phyloP scores from a whole-genome alignment of 768 basidiomycete genomes.

The Amanita fuliginea region DNA sequence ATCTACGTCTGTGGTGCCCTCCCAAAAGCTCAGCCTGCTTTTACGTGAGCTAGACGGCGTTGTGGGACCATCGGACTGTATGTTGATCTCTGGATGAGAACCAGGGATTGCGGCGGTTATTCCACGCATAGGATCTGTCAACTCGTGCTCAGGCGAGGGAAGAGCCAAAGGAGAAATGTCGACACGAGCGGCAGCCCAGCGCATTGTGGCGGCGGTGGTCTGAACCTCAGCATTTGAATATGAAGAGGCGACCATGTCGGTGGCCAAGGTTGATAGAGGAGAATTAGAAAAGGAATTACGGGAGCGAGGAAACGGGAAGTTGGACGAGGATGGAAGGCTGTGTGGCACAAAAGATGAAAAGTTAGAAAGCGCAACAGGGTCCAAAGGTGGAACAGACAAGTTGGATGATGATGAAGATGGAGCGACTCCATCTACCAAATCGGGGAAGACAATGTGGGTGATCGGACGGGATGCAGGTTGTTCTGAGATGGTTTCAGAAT shows the following conservation, averaged over 20 bases:
- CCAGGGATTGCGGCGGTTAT: conserved; percentile 58
- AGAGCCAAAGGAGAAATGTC: conserved; percentile 80
- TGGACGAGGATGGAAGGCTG: conserved; percentile 14
- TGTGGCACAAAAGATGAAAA: neutral
- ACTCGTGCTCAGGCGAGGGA: conserved; percentile 85
- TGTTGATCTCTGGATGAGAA: conserved; percentile 29
- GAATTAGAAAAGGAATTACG: conserved; percentile 23
- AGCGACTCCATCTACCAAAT: neutral
- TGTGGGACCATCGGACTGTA: conserved; percentile 19
- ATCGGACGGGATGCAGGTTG: neutral
- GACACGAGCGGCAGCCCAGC: conserved; percentile 75
- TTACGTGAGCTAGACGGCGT: conserved; percentile 43
- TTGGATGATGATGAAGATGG: conserved; percentile 8
- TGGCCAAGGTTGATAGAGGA: conserved; percentile 11
- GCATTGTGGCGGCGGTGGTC: conserved; percentile 70
- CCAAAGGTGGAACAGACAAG: conserved; percentile 5
- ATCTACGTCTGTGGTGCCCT: conserved; percentile 63
- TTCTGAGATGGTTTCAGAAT: neutral
- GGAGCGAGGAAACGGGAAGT: conserved; percentile 20
- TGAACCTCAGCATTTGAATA: conserved; percentile 39
- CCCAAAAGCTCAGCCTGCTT: conserved; percentile 63
- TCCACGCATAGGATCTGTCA: conserved; percentile 83
- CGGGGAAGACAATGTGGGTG: neutral
- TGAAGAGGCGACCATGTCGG: conserved; percentile 12
- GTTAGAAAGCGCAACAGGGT: neutral